Evolutionary conservation across 345 rosid genomes (phyloP), one percentile per base, ranked within the genome.

Genomic region (Gossypium bickii): DNA sequence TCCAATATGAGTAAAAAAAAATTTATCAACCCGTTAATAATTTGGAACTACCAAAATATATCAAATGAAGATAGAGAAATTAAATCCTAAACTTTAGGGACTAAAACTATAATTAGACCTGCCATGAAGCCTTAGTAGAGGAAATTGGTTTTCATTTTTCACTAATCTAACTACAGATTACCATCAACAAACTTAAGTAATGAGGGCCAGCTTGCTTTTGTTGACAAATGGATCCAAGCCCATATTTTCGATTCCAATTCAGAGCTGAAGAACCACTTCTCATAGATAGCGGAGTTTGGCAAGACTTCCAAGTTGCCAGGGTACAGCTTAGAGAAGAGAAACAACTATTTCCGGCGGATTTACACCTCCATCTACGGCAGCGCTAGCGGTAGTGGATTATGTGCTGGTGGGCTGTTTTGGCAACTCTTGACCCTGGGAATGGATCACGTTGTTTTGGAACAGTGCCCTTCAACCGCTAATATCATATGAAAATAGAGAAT

Each of bases 381-480:
- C 62, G 89, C 86, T 1, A 84, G 75, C 7, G 48, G 3, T 1
- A 82, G 85, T 10, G 92, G 90, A 0, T 38, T 92, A 13, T 82
- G 79, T 67, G 80, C 73, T 5, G 93, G 97, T 51, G 98, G 93
- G 47, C 70, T 91, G 1, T 89, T 89, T 64, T 89, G 97, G 97
- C 95, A 91, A 64, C 83, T 89, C 25, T 57, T 88, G 80, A 79
- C 82, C 59, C 76, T 60, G 45, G 89, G 84, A 63, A 86, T 88
- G 78, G 85, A 79, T 24, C 47, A 16, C 66, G 84, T 93, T 38
- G 73, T 89, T 57, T 69, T 90, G 66, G 80, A 84, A 66, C 78
- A 86, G 12, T 79, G 77, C 73, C 87, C 89, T 56, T 86, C 93
- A 0, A 91, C 91, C 47, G 86, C 92, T 29, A 74, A 9, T 34